A percentile compares a stretch with the other conserved stretches of the same genome.
These are phyloP conservation scores for Aspergillus coremiiformis DNA, from an alignment of 495 filamentous ascomycete genomes.

Conservation along the genomic window DNA sequence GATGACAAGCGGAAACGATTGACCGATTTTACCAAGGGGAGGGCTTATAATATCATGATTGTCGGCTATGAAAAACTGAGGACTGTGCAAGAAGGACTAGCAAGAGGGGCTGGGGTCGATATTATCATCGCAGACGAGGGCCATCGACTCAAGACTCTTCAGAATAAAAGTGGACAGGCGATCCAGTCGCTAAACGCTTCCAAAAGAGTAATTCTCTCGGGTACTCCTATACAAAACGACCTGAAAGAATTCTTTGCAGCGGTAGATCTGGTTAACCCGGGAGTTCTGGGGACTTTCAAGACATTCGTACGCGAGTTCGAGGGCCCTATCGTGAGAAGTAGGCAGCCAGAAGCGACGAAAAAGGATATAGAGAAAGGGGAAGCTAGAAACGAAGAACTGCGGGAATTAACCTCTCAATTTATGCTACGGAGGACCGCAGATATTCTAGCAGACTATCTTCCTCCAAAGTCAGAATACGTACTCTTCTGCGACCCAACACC, in stretches of 20 bases:
- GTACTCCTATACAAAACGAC: conserved; percentile 77
- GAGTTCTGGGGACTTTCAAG: conserved; percentile 58
- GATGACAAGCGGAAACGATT: conserved; percentile 59
- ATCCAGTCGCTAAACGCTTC: conserved; percentile 65
- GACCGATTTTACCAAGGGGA: conserved; percentile 72
- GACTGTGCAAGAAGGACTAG: conserved; percentile 59
- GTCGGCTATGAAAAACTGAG: conserved; percentile 76
- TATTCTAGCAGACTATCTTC: conserved; percentile 63
- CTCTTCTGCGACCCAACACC: conserved; percentile 66
- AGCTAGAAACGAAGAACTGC: conserved; percentile 59
- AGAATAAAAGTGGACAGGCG: conserved; percentile 72
- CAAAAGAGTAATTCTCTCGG: conserved; percentile 63
- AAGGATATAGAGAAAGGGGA: conserved; percentile 71
- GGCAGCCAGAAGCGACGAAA: conserved; percentile 60
- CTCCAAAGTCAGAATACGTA: conserved; percentile 72
- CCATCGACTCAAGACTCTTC: conserved; percentile 71
- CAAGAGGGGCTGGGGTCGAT: conserved; percentile 57
- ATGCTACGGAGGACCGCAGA: conserved; percentile 74
- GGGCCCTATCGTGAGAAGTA: conserved; percentile 60
- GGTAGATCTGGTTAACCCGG: conserved; percentile 76
- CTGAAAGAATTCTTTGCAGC: conserved; percentile 71
- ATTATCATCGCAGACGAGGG: conserved; percentile 80
- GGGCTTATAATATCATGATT: conserved; percentile 70
- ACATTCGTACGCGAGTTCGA: conserved; percentile 70
- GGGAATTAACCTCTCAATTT: conserved; percentile 60